phyloP scores from a whole-genome alignment of 2,329 filamentous ascomycete species.

The Alternaria sp. region DNA sequence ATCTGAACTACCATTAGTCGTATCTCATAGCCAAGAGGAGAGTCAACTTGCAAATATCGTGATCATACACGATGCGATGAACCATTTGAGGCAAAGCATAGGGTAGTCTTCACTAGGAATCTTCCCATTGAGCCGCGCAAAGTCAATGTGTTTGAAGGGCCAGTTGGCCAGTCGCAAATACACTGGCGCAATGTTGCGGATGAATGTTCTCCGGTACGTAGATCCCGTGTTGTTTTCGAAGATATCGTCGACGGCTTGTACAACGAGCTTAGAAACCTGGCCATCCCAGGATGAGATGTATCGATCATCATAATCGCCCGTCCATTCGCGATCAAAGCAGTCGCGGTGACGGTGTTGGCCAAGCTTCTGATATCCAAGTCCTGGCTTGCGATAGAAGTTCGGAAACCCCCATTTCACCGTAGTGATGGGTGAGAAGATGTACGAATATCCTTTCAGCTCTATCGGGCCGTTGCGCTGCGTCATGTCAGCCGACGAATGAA shows the following conservation, averaged over 20 bases:
- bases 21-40: background rate
- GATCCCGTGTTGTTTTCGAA: conserved; percentile 38
- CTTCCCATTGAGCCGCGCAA: conserved; percentile 26
- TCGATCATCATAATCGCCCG: conserved; percentile 41
- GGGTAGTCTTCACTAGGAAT: conserved; percentile 34
- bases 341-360: conserved; percentile 34
- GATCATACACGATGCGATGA: conserved; percentile 37
- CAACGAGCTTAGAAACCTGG: conserved; percentile 40
- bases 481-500: background rate
- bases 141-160: conserved; percentile 42
- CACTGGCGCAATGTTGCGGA: conserved; percentile 39
- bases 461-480: conserved; percentile 22
- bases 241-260: conserved; percentile 45
- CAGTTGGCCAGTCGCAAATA: conserved; percentile 44
- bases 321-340: conserved; percentile 36
- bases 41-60: conserved; percentile 32
- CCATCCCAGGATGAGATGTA: conserved; percentile 45
- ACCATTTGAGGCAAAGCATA: conserved; percentile 42
- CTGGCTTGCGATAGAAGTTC: conserved; percentile 38
- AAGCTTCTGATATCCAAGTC: conserved; percentile 37
- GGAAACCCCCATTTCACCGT: conserved; percentile 34
- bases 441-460: conserved; percentile 30
- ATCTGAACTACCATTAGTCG: conserved; percentile 25
- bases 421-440: conserved; percentile 33
- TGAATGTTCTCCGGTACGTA: conserved; percentile 43